A percentile compares a stretch with the other conserved stretches of the same genome.
These are phyloP conservation scores for Syncephalis plumigaleata DNA, from an alignment of 371 early-diverging fungal species.

Conservation along the genomic window DNA sequence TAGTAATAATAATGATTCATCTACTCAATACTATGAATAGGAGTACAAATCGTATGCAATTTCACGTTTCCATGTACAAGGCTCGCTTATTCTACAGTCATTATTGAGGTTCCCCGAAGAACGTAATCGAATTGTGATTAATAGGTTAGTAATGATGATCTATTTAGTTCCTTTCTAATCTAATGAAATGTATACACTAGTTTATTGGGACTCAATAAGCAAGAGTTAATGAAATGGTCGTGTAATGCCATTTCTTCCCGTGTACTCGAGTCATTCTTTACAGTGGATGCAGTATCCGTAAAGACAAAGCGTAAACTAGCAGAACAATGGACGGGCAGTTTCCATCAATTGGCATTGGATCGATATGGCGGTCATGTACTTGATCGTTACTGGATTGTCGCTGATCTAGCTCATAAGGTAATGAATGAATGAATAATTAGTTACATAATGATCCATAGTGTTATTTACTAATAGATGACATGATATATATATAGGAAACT, in stretches of 20 bases:
- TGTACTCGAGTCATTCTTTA: slow-evolving; percentile 49
- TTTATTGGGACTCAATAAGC: slow-evolving; percentile 9
- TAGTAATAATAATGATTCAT: too few relatives aligned
- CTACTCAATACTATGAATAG: too few relatives aligned
- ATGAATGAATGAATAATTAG: too few relatives aligned
- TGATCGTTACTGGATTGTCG: slow-evolving; percentile 53
- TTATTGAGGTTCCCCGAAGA: slow-evolving; percentile 44
- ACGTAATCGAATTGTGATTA: slow-evolving; percentile 29
- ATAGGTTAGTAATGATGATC: slow-evolving; percentile 46
- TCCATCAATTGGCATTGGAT: slow-evolving; percentile 40
- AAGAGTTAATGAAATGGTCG: slow-evolving; percentile 34
- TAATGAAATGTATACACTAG: too few relatives aligned
- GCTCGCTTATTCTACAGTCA: slow-evolving; percentile 49
- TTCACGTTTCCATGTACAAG: slow-evolving; percentile 43
- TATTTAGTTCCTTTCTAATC: too few relatives aligned
- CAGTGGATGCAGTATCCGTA: slow-evolving; percentile 23
- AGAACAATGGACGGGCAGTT: slow-evolving; percentile 29
- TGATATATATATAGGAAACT: slow-evolving; percentile 31
- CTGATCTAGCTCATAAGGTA: slow-evolving; percentile 27
- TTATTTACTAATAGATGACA: too few relatives aligned
- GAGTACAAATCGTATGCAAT: slow-evolving; percentile 10
- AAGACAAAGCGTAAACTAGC: slow-evolving; percentile 50
- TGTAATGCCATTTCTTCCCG: slow-evolving; percentile 53
- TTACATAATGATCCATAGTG: too few relatives aligned
- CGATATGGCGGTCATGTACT: slow-evolving; percentile 65